Conservation (phyloP, 345 rosid genomes). For the Crucihimalaya himalaica region DNA sequence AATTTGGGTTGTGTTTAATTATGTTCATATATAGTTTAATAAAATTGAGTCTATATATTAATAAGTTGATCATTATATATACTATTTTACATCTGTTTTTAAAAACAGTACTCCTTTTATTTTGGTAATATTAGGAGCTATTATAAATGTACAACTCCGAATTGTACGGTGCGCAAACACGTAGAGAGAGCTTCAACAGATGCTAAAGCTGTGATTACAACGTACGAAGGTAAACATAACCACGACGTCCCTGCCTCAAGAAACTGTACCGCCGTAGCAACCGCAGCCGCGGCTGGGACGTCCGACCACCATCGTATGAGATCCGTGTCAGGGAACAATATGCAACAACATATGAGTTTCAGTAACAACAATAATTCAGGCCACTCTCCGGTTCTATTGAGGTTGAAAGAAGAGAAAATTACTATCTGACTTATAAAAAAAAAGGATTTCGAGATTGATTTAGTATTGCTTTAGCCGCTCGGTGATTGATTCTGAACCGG, state of each 20-base stretch:
- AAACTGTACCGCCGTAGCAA: constrained; percentile 50
- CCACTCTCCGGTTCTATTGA: constrained; percentile 63
- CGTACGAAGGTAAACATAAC: constrained; percentile 95
- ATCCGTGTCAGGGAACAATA: constrained; percentile 39
- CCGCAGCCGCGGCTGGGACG: constrained; percentile 32
- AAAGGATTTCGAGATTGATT: background rate
- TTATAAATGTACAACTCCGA: constrained; percentile 81
- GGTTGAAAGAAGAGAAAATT: constrained; percentile 71
- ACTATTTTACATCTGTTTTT: background rate
- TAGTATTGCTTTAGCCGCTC: constrained; percentile 29
- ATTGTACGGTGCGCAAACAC: constrained; percentile 93
- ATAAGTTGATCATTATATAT: background rate
- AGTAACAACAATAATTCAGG: constrained; percentile 43
- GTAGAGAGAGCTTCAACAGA: constrained; percentile 94
- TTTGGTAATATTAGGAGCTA: constrained; percentile 63
- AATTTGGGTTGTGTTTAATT: background rate
- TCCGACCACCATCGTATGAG: constrained; percentile 36
- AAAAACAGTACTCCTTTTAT: background rate
- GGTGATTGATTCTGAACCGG: constrained; percentile 25
- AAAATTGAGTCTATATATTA: background rate
- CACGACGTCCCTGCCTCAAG: constrained; percentile 84
- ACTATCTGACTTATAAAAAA: constrained; percentile 41
- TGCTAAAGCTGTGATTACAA: constrained; percentile 86
- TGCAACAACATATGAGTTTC: constrained; percentile 45
- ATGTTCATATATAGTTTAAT: background rate